Evolutionary conservation across 768 basidiomycete genomes (phyloP), one percentile per base, ranked within the genome.

Genomic region (Lepiota brunneoincarnata): DNA sequence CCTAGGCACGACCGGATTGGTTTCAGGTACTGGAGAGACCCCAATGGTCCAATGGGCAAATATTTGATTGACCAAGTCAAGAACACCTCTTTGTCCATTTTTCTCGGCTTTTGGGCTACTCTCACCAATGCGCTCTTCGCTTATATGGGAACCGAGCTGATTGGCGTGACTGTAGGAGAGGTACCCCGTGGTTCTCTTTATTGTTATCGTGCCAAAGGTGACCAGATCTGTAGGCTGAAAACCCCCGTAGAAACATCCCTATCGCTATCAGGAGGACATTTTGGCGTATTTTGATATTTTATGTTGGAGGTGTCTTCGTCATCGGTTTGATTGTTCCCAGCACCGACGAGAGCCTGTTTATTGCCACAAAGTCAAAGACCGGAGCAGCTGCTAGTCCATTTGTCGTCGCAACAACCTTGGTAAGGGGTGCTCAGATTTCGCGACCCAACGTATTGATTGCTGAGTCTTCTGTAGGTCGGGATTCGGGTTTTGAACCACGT

Each of bases 61-160:
- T 82, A 82, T 64, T 72, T 84, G 34, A 54, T 71, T 42, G 61
- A 58, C 37, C 70, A 79, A 59, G 81, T 82, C 21, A 75, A 81
- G 59, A 70, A 80, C 55, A 67, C 72, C 4, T 68, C 70, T 45
- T 62, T 82, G 15, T 70, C 80, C 1, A 79, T 78, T 55, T 87
- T 88, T 74, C 73, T 84, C 18, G 86, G 84, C 10, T 86, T 91
- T 64, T 90, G 86, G 81, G 75, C 80, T 14, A 83, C 84, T 3
- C 68, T 89, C 41, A 84, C 81, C 43, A 90, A 85, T 57, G 87
- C 84, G 21, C 72, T 87, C 3, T 90, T 91, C 68, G 84, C 87
- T 12, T 85, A 80, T 64, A 81, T 84, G 54, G 86, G 87, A 26
- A 92, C 88, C 17, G 89, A 92, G 67, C 74, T 89, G 15, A 83